These are phyloP conservation scores for Calonectria montana DNA, from an alignment of 2,329 filamentous ascomycete species.

Conservation along the genomic window DNA sequence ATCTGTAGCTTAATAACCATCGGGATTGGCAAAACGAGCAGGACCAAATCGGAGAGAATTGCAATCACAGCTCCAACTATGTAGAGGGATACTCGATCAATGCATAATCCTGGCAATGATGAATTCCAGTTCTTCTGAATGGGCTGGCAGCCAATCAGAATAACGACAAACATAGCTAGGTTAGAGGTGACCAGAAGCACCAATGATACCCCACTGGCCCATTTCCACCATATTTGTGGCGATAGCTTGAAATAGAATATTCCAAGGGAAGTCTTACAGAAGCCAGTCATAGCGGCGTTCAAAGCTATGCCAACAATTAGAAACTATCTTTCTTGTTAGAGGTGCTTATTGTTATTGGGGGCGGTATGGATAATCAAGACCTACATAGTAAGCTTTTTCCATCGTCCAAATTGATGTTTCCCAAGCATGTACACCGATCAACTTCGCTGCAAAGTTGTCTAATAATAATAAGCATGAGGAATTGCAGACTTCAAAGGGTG, in stretches of 20 bases:
- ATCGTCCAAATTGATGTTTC: constrained; percentile 22
- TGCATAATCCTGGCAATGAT: constrained; percentile 47
- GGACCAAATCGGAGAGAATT: constrained; percentile 57
- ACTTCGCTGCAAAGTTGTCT: constrained; percentile 23
- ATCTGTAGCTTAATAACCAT: constrained; percentile 56
- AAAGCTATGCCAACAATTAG: constrained; percentile 44
- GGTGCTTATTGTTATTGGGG: not conserved
- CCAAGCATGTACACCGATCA: constrained; percentile 27
- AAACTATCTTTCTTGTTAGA: constrained; percentile 7
- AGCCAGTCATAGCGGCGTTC: constrained; percentile 33
- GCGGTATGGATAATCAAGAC: constrained; percentile 11
- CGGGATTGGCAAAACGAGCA: constrained; percentile 56
- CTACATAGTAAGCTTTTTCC: constrained; percentile 7
- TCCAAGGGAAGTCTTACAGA: not conserved
- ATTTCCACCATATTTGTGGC: not conserved
- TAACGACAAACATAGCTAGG: constrained; percentile 43
- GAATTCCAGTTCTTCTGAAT: constrained; percentile 38
- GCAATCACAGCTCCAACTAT: constrained; percentile 58
- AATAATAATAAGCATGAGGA: not conserved
- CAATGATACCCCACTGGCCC: not conserved
- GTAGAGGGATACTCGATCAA: constrained; percentile 58
- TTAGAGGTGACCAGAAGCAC: not conserved
- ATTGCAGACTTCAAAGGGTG: too few relatives aligned
- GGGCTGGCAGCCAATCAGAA: constrained; percentile 39
- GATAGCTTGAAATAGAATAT: not conserved